Conservation (phyloP, 2,329 filamentous ascomycete species). For the Ceratocystis albifundus region DNA sequence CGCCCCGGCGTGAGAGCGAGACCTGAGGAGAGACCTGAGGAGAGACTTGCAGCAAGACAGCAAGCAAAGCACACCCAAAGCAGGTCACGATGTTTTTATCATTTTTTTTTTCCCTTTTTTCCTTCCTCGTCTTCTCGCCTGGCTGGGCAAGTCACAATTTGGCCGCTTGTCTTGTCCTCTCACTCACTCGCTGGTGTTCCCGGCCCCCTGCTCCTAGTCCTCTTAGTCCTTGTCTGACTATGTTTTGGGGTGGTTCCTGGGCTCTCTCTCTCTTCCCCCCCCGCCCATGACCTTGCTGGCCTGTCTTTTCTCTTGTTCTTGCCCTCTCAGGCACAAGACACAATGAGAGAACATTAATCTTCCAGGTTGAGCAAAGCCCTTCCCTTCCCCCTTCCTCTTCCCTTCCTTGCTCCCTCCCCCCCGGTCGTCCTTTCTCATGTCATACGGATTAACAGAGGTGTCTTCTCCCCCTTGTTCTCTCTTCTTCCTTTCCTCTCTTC, state of each 20-base stretch:
- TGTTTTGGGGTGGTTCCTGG: conserved; percentile 9
- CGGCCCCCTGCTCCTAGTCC: neutral
- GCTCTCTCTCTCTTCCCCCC: neutral
- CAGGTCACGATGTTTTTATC: neutral
- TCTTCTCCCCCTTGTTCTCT: neutral
- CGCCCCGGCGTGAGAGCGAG: neutral
- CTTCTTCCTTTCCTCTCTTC: neutral
- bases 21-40: neutral
- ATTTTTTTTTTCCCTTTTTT: neutral
- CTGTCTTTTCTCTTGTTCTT: neutral
- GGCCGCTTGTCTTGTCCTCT: neutral
- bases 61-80: neutral
- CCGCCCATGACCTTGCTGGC: neutral
- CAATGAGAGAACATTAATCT: neutral
- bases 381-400: neutral
- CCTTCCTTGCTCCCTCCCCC: neutral
- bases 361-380: neutral
- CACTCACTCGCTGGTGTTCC: neutral
- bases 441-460: neutral
- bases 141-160: neutral
- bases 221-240: neutral
- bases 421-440: neutral
- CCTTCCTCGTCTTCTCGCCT: neutral
- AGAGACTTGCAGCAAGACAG: neutral
- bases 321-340: neutral